Base-by-base conservation (phyloP, 2,329 filamentous ascomycete species). In the Fusarium pseudograminearum region DNA sequence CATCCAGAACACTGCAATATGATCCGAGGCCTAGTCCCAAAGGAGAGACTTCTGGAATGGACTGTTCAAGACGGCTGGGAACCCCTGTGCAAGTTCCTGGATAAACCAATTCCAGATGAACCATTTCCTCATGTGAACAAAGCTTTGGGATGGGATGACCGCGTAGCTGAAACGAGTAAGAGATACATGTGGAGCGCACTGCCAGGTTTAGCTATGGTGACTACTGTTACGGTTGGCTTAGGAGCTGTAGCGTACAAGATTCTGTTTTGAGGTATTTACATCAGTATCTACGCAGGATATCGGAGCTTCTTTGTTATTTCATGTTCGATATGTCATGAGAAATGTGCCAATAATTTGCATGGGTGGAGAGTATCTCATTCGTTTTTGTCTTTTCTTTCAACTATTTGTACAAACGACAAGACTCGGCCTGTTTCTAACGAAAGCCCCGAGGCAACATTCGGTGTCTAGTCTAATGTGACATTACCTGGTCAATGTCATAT, bases 21-120 rank as follows among this genome's bases (percentile, higher is more conserved):
- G 65, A 71, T 56, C 20, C 66, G 33, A 5, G 56, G 20, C 12
- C 46, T 67, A 1, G 63, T 67, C 1, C 46, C 50, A 2, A 41
- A 45, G 3, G 65, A 57, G 12, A 30, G 44, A 14, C 20, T 72
- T 8, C 54, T 72, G 3, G 58, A 72, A 18, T 67, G 55, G 42
- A 45, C 26, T 7, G 53, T 67, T 9, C 50, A 55, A 11, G 62
- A 70, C 2, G 58, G 56, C 4, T 72, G 61, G 65, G 56, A 59
- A 22, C 50, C 62, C 1, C 8, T 70, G 5, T 72, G 69, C 45
- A 20, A 48, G 46, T 72, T 72, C n/a, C 6, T 67, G 7, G 56
- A 40, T 2, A 62, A 67, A 28, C 28, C 41, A 1, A 38, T 72
- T 20, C 58, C 65, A 0, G 52, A 58, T 1, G 65, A 42, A 14